These are phyloP conservation scores for Rosa rugosa DNA, from an alignment of 306 rosid species.

Conservation along the genomic window DNA sequence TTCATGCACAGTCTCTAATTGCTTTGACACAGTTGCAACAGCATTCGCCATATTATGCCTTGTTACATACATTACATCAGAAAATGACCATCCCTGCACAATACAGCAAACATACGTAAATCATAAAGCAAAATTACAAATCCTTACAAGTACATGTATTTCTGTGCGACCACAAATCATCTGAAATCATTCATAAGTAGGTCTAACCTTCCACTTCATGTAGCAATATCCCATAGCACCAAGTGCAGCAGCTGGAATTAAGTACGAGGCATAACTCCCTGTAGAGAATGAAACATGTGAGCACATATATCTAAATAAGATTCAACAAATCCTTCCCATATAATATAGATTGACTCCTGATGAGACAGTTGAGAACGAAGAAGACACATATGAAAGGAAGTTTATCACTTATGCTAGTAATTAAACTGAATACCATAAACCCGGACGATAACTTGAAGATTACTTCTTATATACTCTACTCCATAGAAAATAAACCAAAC, in stretches of 20 bases:
- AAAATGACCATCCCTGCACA: constrained; percentile 66
- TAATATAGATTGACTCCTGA: not conserved
- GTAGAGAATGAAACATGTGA: constrained; percentile 27
- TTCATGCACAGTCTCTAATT: constrained; percentile 68
- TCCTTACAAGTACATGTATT: constrained; percentile 14
- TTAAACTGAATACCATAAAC: not conserved
- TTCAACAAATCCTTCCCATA: not conserved
- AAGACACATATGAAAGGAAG: not conserved
- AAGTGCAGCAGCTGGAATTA: constrained; percentile 73
- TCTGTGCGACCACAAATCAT: constrained; percentile 4
- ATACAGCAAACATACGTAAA: constrained; percentile 6
- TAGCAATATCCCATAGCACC: constrained; percentile 84
- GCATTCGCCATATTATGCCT: constrained; percentile 76
- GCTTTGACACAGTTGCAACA: constrained; percentile 60
- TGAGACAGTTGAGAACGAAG: not conserved
- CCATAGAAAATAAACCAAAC: not conserved
- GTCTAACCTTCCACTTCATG: constrained; percentile 78
- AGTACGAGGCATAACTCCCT: constrained; percentile 68
- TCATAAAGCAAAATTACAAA: constrained; percentile 17
- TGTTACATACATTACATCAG: constrained; percentile 85
- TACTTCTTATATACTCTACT: not conserved
- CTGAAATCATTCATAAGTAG: not conserved
- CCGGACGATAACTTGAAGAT: not conserved
- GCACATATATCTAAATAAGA: constrained; percentile 5
- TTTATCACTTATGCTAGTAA: not conserved